phyloP scores from a whole-genome alignment of 441 rosid species.

The Arabidopsis hybrid region DNA sequence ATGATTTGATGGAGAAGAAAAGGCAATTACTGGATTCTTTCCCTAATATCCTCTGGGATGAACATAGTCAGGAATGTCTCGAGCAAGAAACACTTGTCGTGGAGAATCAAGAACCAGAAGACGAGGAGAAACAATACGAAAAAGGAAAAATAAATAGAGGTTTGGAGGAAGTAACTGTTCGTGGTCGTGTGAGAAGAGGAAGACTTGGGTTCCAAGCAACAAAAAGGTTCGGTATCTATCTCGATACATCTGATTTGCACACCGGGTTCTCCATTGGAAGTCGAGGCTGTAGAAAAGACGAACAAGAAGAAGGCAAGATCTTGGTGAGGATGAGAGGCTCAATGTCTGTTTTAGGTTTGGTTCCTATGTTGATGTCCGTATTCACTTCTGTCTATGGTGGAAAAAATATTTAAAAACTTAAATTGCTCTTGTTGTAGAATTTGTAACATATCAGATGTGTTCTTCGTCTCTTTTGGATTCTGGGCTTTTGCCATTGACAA shows the following conservation, averaged over 20 bases:
- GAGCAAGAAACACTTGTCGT: conserved; percentile 11
- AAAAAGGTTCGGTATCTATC: conserved; percentile 32
- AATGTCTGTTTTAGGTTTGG: conserved; percentile 18
- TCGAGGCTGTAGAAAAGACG: not conserved
- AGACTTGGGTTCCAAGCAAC: conserved; percentile 41
- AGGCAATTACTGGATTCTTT: conserved; percentile 9
- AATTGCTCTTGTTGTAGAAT: not conserved
- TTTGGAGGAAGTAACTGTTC: not conserved
- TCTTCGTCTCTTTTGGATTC: not conserved
- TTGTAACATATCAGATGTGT: conserved; percentile 23
- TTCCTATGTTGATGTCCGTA: conserved; percentile 25
- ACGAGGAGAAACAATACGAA: not conserved
- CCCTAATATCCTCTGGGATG: conserved; percentile 31
- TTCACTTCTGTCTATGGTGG: conserved; percentile 21
- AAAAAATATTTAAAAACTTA: conserved; percentile 13
- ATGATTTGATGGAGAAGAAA: conserved; percentile 28
- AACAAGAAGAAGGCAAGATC: conserved; percentile 9
- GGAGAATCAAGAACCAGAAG: conserved; percentile 21
- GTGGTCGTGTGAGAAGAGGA: conserved; percentile 27
- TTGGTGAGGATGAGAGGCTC: conserved; percentile 35
- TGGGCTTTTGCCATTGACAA: not conserved
- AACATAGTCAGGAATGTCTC: conserved; percentile 22
- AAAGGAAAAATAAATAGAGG: not conserved
- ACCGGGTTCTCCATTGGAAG: conserved; percentile 34
- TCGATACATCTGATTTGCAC: conserved; percentile 31